phyloP scores from a whole-genome alignment of 257 asterid species.

The Avicennia marina region DNA sequence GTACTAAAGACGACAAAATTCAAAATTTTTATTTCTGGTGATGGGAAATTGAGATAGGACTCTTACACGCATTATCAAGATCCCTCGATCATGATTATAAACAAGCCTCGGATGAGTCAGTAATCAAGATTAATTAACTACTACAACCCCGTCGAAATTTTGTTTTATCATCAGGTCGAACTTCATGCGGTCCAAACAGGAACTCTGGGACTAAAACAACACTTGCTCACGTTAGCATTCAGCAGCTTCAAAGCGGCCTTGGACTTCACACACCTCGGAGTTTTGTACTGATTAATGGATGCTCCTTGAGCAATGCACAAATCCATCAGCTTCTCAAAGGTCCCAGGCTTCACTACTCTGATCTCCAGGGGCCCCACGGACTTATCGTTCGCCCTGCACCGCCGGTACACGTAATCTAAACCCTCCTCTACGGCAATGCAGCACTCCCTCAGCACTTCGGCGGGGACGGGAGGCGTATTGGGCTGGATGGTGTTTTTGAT shows the following conservation, averaged over 20 bases:
- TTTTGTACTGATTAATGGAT: slow-evolving; percentile 71
- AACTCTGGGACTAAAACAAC: slow-evolving; percentile 61
- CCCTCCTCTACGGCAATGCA: slow-evolving; percentile 63
- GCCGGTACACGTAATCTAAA: slow-evolving; percentile 61
- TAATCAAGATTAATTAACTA: too few species aligned
- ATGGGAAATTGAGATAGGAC: not conserved
- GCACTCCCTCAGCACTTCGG: slow-evolving; percentile 46
- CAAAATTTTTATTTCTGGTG: not conserved
- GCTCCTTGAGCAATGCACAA: slow-evolving; percentile 57
- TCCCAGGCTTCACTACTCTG: slow-evolving; percentile 50
- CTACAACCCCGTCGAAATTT: too few species aligned
- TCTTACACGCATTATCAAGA: not conserved
- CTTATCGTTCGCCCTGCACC: slow-evolving; percentile 61
- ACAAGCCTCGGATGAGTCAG: not conserved
- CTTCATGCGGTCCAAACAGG: slow-evolving; percentile 70
- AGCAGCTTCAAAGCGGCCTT: slow-evolving; percentile 59
- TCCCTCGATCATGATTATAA: not conserved
- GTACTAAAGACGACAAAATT: too few species aligned
- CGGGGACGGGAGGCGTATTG: slow-evolving; percentile 27
- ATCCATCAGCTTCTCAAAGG: slow-evolving; percentile 74
- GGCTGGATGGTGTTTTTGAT: slow-evolving; percentile 30
- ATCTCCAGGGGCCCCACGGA: slow-evolving; percentile 72
- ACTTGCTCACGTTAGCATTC: slow-evolving; percentile 44
- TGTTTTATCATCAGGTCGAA: too few species aligned
- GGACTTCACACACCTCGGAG: slow-evolving; percentile 67